Evolutionary conservation across 306 rosid genomes (phyloP).

Genomic region (Sicyos baderoa): DNA sequence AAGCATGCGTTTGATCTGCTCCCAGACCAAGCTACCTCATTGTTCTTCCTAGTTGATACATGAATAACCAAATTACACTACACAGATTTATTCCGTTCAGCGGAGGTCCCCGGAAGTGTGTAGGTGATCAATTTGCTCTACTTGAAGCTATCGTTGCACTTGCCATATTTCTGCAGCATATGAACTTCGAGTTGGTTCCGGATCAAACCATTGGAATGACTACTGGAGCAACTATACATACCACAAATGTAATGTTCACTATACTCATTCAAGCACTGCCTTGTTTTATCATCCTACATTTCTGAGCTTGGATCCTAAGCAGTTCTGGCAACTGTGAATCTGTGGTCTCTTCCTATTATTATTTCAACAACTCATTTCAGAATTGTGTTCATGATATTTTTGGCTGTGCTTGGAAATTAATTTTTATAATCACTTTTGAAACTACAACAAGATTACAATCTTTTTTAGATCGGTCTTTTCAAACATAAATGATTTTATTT

Average conservation of each 20-base stretch:
- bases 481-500: not conserved
- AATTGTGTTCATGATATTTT: not conserved
- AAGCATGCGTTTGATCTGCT: not conserved
- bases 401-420: not conserved
- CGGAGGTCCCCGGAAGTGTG: constrained; percentile 95
- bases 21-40: not conserved
- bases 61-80: constrained; percentile 22
- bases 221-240: constrained; percentile 96
- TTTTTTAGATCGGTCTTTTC: not conserved
- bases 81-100: constrained; percentile 92
- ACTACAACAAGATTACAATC: not conserved
- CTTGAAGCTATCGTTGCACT: constrained; percentile 79
- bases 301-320: not conserved
- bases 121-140: constrained; percentile 90
- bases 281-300: not conserved
- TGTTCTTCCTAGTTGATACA: constrained; percentile 5
- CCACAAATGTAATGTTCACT: constrained; percentile 59
- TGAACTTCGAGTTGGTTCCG: constrained; percentile 76
- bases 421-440: not conserved
- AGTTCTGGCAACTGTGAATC: not conserved
- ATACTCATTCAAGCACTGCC: constrained; percentile 3
- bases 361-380: constrained; percentile 4
- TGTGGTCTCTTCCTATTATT: constrained; percentile 10
- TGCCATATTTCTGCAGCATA: constrained; percentile 63
- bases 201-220: constrained; percentile 87